Base-by-base conservation (phyloP, 2,329 filamentous ascomycete genomes). In the Fusarium sp. region DNA sequence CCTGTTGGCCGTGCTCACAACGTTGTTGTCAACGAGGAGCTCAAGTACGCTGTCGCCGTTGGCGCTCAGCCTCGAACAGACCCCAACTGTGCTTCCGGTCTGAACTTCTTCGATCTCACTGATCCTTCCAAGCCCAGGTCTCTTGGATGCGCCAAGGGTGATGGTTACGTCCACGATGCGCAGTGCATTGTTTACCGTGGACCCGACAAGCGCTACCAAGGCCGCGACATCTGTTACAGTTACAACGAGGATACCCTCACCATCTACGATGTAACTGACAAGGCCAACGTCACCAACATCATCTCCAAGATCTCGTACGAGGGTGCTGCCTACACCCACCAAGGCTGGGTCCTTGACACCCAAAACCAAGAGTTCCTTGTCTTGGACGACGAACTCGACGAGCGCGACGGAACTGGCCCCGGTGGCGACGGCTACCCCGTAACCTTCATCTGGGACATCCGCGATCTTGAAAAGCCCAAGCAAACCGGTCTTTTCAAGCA, bases 91-190 rank as follows among this genome's bases (percentile, higher is more conserved):
- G 77, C 76, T 5, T 81, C 82, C 7, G 87, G 87, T 9, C 80
- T 89, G 27, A 86, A 86, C 75, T 88, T 88, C 76, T 85, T 90
- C 62, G 85, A 89, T 74, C 80, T 90, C 22, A 81, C 81, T 1
- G 82, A 89, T 62, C 86, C 86, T 2, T 75, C 83, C 4, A 86
- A 87, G 30, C 87, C 87, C 0, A 83, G 78, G 24, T 83, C 80
- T 22, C 81, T 86, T 13, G 87, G 87, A 12, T 89, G 87, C 64
- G 85, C 84, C 11, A 80, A 80, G 14, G 76, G 81, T 3, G 87
- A 89, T 58, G 87, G 87, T 2, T 89, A 89, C 55, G 87, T 89
- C 3, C 87, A 89, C 71, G 87, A 90, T 63, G 87, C 87, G 1
- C 86, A 89, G 73, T 89, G 87, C 65, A 76, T 89, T 27, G 82